phyloP scores from a whole-genome alignment of 2,329 filamentous ascomycete genomes.

The Alternaria sp. region DNA sequence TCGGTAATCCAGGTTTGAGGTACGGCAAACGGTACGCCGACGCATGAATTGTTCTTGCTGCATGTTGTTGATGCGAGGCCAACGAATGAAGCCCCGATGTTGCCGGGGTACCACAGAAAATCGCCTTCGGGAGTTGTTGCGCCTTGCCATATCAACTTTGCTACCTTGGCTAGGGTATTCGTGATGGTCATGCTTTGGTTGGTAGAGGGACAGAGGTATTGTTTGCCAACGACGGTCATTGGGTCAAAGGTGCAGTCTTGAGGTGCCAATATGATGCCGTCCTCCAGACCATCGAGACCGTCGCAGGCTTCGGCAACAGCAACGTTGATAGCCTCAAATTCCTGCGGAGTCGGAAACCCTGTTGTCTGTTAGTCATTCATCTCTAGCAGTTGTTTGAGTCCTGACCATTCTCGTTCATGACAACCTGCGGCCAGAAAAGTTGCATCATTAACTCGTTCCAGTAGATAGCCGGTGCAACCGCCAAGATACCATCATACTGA shows the following conservation, averaged over 20 bases:
- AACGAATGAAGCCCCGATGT: slow-evolving; percentile 11
- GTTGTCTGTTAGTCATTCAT: not conserved
- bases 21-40: slow-evolving; percentile 11
- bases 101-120: slow-evolving; percentile 20
- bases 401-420: slow-evolving; percentile 33
- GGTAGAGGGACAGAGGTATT: slow-evolving; percentile 6
- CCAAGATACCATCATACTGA: slow-evolving; percentile 39
- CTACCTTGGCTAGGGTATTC: slow-evolving; percentile 13
- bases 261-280: slow-evolving; percentile 40
- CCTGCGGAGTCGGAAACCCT: slow-evolving; percentile 23
- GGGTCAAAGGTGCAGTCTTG: slow-evolving; percentile 30
- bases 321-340: slow-evolving; percentile 25
- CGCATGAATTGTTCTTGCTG: slow-evolving; percentile 16
- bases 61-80: slow-evolving; percentile 13
- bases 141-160: slow-evolving; percentile 20
- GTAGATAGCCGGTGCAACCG: slow-evolving; percentile 35
- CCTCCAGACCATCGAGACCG: slow-evolving; percentile 28
- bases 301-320: slow-evolving; percentile 30
- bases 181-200: slow-evolving; percentile 12
- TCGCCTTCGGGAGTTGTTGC: slow-evolving; percentile 11
- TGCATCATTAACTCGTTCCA: slow-evolving; percentile 21
- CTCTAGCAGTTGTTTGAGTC: not conserved
- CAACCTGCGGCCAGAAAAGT: slow-evolving; percentile 28
- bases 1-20: slow-evolving; percentile 17
- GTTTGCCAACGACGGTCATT: slow-evolving; percentile 14